Percentiles rank a stretch among this genome's conserved stretches.
These are phyloP conservation scores for Proliferodiscus dingleyae DNA, from an alignment of 2,329 filamentous ascomycete species.

Conservation along the genomic window DNA sequence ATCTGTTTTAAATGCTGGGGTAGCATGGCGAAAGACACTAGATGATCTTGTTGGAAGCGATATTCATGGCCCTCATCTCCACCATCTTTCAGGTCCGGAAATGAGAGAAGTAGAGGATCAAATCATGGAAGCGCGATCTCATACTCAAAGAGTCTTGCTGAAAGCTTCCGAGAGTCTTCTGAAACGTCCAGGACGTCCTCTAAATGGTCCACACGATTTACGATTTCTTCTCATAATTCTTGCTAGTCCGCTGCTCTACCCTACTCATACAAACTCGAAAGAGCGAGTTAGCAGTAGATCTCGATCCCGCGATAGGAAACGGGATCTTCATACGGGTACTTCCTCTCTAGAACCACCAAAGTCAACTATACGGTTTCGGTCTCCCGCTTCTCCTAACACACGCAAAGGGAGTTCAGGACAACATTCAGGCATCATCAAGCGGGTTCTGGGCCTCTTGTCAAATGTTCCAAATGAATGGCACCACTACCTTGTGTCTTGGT, in stretches of 20 bases:
- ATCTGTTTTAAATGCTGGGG: slow-evolving; percentile 61
- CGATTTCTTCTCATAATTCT: slow-evolving; percentile 75
- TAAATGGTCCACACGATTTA: slow-evolving; percentile 64
- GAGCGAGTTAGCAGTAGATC: slow-evolving; percentile 15
- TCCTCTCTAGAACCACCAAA: slow-evolving; percentile 7
- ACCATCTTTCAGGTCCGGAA: slow-evolving; percentile 19
- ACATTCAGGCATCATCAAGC: slow-evolving; percentile 80
- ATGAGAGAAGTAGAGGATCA: slow-evolving; percentile 45
- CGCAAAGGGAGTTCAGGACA: slow-evolving; percentile 45
- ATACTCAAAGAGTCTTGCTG: slow-evolving; percentile 64
- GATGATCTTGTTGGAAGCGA: slow-evolving; percentile 43
- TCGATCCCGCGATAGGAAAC: slow-evolving; percentile 24
- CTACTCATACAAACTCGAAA: slow-evolving; percentile 26
- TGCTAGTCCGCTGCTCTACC: slow-evolving; percentile 70
- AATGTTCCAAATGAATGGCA: slow-evolving; percentile 73
- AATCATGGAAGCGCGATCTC: slow-evolving; percentile 58
- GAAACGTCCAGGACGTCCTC: slow-evolving; percentile 68
- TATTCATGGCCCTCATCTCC: slow-evolving; percentile 15
- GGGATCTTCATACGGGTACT: not conserved
- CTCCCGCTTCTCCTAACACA: slow-evolving; percentile 9
- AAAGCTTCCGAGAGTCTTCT: slow-evolving; percentile 75
- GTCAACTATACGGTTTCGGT: slow-evolving; percentile 4
- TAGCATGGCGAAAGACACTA: slow-evolving; percentile 59
- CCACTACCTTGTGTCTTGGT: slow-evolving; percentile 72
- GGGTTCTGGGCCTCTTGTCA: slow-evolving; percentile 73